Conservation (phyloP, 2,329 filamentous ascomycete species). For the Exophiala mesophila region DNA sequence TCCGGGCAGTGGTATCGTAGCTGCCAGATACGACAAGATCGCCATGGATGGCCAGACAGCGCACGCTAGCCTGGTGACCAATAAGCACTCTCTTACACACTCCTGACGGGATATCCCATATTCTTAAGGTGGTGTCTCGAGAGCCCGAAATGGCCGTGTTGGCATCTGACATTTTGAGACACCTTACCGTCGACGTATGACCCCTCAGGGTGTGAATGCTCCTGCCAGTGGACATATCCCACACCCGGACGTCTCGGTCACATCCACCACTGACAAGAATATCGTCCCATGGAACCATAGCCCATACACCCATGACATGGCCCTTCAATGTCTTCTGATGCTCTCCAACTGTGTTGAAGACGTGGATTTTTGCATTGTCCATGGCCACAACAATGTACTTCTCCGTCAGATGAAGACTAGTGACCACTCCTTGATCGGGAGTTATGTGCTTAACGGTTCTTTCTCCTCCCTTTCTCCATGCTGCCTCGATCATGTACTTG, state of each 20-base stretch:
- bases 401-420: constrained; percentile 84
- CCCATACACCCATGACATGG: constrained; percentile 99
- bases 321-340: constrained; percentile 85
- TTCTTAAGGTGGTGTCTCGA: constrained; percentile 84
- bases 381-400: constrained; percentile 97
- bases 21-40: constrained; percentile 97
- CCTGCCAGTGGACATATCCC: constrained; percentile 85
- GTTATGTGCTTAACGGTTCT: constrained; percentile 83
- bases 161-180: constrained; percentile 92
- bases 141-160: constrained; percentile 96
- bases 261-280: constrained; percentile 92
- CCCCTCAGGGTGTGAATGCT: constrained; percentile 81
- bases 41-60: constrained; percentile 91
- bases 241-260: constrained; percentile 92
- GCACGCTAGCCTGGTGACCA: constrained; percentile 90
- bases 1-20: constrained; percentile 93
- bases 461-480: constrained; percentile 88
- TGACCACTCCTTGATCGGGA: constrained; percentile 94
- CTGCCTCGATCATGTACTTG: constrained; percentile 91
- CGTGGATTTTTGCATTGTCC: constrained; percentile 97
- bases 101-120: constrained; percentile 90
- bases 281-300: constrained; percentile 98
- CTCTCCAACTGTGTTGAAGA: constrained; percentile 88
- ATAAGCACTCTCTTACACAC: constrained; percentile 87
- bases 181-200: constrained; percentile 93